These are phyloP conservation scores for Microdochium nivale DNA, from an alignment of 2,329 filamentous ascomycete species.

Conservation along the genomic window DNA sequence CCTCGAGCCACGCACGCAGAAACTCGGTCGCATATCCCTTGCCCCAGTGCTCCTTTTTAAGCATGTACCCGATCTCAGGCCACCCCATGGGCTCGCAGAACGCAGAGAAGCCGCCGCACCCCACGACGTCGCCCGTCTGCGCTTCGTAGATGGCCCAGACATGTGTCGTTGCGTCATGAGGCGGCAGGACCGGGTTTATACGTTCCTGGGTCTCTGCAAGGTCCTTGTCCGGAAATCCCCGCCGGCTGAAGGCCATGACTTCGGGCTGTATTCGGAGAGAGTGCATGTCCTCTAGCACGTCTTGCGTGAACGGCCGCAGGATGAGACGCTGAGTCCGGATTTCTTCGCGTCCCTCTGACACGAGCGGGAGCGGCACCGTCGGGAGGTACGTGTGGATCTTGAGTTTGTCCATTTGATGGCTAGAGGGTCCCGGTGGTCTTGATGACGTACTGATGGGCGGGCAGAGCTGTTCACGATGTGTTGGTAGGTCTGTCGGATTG, in stretches of 20 bases:
- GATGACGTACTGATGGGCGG: not conserved
- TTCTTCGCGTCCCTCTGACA: slow-evolving; percentile 1
- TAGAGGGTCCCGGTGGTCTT: not conserved
- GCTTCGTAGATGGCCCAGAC: slow-evolving; percentile 44
- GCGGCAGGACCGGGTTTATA: slow-evolving; percentile 33
- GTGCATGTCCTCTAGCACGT: slow-evolving; percentile 42
- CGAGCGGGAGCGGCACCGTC: not conserved
- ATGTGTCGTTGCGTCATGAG: slow-evolving; percentile 41
- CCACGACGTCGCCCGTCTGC: slow-evolving; percentile 42
- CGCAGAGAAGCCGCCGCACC: slow-evolving; percentile 27
- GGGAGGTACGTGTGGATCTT: not conserved
- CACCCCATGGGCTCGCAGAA: slow-evolving; percentile 29
- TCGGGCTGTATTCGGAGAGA: slow-evolving; percentile 47
- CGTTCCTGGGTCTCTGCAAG: slow-evolving; percentile 31
- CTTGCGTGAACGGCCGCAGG: slow-evolving; percentile 39
- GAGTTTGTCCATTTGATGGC: not conserved
- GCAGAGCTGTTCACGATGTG: not conserved
- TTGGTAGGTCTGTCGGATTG: not conserved
- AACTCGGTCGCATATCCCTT: slow-evolving; percentile 50
- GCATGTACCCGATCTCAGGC: slow-evolving; percentile 52
- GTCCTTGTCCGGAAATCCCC: slow-evolving; percentile 32
- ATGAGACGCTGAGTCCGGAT: slow-evolving; percentile 45
- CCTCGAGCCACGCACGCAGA: slow-evolving; percentile 32
- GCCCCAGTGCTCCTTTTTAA: slow-evolving; percentile 44
- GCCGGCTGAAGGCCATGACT: slow-evolving; percentile 51